phyloP scores from a whole-genome alignment of 139 green algal species.

The Desmodesmus armatus region DNA sequence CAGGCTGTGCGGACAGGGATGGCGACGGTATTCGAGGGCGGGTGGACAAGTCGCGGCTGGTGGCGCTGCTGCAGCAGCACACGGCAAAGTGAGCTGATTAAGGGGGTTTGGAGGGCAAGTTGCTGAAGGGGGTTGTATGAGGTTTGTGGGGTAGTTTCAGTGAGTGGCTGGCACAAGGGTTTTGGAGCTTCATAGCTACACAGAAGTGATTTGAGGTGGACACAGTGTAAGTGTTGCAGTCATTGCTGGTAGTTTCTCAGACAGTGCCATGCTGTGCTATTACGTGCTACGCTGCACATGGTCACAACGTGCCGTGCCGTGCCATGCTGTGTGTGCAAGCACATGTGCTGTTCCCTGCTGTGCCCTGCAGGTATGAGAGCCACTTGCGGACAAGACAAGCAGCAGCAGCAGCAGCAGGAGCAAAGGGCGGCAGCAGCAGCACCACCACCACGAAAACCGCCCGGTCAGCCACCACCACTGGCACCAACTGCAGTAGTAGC shows the following conservation, averaged over 20 bases:
- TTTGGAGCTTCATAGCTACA: background rate
- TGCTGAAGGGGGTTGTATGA: background rate
- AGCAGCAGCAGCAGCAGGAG: background rate
- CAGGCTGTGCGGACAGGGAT: background rate
- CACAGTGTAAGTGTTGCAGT: too few relatives aligned
- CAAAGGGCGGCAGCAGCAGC: background rate
- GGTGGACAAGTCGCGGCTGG: background rate
- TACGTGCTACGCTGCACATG: too few relatives aligned
- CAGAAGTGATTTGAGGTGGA: too few relatives aligned
- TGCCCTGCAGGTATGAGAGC: background rate
- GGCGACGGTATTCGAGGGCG: background rate
- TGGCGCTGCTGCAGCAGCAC: slow-evolving; percentile 9
- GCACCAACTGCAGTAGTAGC: background rate
- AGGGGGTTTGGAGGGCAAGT: too few relatives aligned
- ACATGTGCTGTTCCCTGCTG: background rate
- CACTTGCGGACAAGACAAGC: background rate
- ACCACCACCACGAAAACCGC: background rate
- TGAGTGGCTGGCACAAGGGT: background rate
- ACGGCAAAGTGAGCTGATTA: background rate
- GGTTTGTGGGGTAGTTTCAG: background rate
- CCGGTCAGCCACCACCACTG: background rate
- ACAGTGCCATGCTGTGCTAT: too few relatives aligned
- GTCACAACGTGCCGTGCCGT: background rate
- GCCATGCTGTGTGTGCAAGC: background rate
- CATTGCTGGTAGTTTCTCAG: too few relatives aligned